Evolutionary conservation across 371 early-diverging fungal genomes (phyloP).

Genomic region (Rhizopus delemar): DNA sequence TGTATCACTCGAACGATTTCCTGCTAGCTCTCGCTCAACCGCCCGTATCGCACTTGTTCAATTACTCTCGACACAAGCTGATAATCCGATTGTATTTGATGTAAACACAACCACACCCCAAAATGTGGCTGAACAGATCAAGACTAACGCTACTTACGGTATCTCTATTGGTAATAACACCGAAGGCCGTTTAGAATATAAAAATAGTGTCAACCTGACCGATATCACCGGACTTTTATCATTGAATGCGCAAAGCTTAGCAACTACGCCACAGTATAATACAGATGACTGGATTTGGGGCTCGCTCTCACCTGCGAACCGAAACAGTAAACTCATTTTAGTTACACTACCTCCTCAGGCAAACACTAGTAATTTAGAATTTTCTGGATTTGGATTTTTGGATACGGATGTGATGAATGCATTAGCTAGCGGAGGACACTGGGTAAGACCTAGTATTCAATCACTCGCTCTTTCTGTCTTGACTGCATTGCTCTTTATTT

Average conservation of each 20-base stretch:
- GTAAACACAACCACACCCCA: constrained; percentile 49
- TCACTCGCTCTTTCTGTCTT: neutral
- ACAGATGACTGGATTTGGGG: constrained; percentile 37
- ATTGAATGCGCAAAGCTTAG: constrained; percentile 9
- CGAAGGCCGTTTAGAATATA: constrained; percentile 48
- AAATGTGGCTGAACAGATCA: constrained; percentile 38
- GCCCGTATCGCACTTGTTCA: constrained; percentile 35
- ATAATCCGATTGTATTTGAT: constrained; percentile 25
- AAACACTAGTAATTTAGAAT: neutral
- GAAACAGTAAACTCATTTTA: constrained; percentile 19
- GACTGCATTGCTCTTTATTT: neutral
- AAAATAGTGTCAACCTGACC: constrained; percentile 31
- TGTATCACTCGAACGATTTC: constrained; percentile 32
- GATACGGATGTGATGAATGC: constrained; percentile 46
- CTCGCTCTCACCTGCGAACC: constrained; percentile 2
- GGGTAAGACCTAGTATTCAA: neutral
- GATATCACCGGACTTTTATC: constrained; percentile 5
- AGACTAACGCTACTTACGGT: constrained; percentile 47
- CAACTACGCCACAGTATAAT: constrained; percentile 9
- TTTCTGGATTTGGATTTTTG: constrained; percentile 43
- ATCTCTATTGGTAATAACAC: constrained; percentile 43
- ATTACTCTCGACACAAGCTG: constrained; percentile 15
- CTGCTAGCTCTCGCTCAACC: constrained; percentile 15
- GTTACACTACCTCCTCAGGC: constrained; percentile 23
- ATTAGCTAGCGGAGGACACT: constrained; percentile 8